Conservation (phyloP, 1,284 basidiomycete genomes). For the Austroboletus olivaceoglutinosus region DNA sequence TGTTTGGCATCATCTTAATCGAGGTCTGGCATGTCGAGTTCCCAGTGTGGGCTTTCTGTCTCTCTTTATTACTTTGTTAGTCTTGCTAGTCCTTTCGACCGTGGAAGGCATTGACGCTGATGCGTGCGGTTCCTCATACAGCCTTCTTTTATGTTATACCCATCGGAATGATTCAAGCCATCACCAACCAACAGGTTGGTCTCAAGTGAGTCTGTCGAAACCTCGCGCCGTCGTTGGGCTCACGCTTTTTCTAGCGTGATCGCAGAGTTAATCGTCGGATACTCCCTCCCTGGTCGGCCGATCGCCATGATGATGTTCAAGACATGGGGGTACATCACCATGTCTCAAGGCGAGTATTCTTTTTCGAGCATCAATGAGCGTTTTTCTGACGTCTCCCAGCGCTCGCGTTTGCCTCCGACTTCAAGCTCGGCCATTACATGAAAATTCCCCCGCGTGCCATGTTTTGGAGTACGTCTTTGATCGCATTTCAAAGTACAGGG, state of each 20-base stretch:
- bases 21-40: constrained; percentile 55
- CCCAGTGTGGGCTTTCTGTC: constrained; percentile 53
- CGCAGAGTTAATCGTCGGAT: constrained; percentile 48
- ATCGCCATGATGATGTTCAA: constrained; percentile 50
- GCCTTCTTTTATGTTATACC: constrained; percentile 54
- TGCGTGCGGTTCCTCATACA: background rate
- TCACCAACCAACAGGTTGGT: constrained; percentile 49
- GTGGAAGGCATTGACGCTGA: background rate
- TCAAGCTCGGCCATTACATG: constrained; percentile 53
- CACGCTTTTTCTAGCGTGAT: constrained; percentile 38
- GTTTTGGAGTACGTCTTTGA: constrained; percentile 35
- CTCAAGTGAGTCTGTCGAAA: constrained; percentile 33
- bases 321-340: constrained; percentile 41
- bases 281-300: constrained; percentile 44
- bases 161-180: constrained; percentile 39
- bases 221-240: background rate
- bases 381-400: constrained; percentile 18
- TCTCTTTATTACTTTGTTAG: constrained; percentile 36
- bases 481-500: background rate
- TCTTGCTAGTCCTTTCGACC: background rate
- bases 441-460: constrained; percentile 51
- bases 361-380: too few species aligned
- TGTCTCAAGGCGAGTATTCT: constrained; percentile 32
- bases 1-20: constrained; percentile 58
- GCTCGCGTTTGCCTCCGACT: constrained; percentile 42